Conservation (phyloP, 2,329 filamentous ascomycete genomes). For the Cadophora luteo-olivacea region DNA sequence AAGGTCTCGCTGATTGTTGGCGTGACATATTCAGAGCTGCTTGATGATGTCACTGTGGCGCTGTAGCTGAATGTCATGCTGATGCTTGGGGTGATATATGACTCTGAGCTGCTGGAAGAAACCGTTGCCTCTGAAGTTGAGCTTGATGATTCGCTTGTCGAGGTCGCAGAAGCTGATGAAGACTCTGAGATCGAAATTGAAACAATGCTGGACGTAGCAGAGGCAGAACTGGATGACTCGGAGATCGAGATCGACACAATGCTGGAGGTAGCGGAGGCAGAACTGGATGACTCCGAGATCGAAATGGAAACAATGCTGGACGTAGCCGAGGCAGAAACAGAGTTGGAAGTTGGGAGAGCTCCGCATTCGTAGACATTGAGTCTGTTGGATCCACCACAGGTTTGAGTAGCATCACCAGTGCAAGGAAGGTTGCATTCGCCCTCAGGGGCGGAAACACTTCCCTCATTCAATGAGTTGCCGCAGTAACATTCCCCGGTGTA, state of each 20-base stretch:
- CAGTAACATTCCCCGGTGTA: conserved; percentile 45
- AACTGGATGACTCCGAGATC: conserved; percentile 12
- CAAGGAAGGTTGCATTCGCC: conserved; percentile 23
- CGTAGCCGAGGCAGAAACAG: not conserved
- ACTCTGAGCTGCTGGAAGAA: conserved; percentile 12
- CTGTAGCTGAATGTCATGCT: not conserved
- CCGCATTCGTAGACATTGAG: conserved; percentile 23
- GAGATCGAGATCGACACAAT: conserved; percentile 13
- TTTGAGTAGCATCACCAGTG: conserved; percentile 15
- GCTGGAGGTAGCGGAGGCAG: conserved; percentile 3
- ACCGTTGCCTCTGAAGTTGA: conserved; percentile 16
- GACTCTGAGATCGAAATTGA: conserved; percentile 12
- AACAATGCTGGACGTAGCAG: conserved; percentile 6
- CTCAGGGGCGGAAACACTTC: conserved; percentile 10
- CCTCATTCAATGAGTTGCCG: conserved; percentile 32
- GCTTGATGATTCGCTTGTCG: conserved; percentile 13
- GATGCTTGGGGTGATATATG: not conserved
- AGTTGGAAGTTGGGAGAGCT: conserved; percentile 16
- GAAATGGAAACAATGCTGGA: conserved; percentile 9
- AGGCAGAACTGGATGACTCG: conserved; percentile 5
- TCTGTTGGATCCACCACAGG: conserved; percentile 33
- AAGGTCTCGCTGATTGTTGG: conserved; percentile 2
- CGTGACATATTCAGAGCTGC: conserved; percentile 1
- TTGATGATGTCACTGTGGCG: not conserved
- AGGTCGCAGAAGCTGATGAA: not conserved